Conservation (phyloP, 192 early-diverging fungal species). For the Dissophora globulifera region DNA sequence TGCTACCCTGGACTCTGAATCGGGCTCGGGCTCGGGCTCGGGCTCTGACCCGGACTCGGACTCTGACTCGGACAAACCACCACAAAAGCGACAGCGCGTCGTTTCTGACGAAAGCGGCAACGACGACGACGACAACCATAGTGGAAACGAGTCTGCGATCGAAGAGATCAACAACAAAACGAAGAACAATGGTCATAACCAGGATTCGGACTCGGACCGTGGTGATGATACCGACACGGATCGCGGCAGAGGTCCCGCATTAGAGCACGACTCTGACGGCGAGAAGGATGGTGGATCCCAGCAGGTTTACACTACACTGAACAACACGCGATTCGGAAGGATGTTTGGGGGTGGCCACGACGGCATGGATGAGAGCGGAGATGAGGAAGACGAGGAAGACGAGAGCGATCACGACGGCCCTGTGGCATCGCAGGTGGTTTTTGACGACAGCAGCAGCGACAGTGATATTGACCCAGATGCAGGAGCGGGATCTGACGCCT, state of each 20-base stretch:
- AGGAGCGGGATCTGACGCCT: not conserved
- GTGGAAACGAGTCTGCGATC: too few species aligned
- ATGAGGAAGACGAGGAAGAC: slow-evolving; percentile 6
- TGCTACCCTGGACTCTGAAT: slow-evolving; percentile 8
- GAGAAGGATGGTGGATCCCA: too few species aligned
- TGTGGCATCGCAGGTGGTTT: slow-evolving; percentile 13
- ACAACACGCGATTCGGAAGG: slow-evolving; percentile 1
- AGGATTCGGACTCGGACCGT: too few species aligned
- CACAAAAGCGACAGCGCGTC: too few species aligned
- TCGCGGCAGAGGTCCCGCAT: too few species aligned
- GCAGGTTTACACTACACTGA: too few species aligned
- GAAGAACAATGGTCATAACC: too few species aligned
- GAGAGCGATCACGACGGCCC: not conserved
- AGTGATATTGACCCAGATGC: not conserved
- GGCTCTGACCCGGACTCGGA: not conserved
- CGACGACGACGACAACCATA: not conserved
- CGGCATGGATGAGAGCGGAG: not conserved
- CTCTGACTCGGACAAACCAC: too few species aligned
- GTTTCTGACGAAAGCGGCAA: too few species aligned
- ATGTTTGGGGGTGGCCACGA: slow-evolving; percentile 5
- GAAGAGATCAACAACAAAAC: too few species aligned
- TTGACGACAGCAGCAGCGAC: slow-evolving; percentile 17
- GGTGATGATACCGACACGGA: too few species aligned
- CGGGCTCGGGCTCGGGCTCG: too few species aligned
- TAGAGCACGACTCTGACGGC: not conserved